Evolutionary conservation across 345 rosid species (phyloP).

Genomic region (Punica granatum): DNA sequence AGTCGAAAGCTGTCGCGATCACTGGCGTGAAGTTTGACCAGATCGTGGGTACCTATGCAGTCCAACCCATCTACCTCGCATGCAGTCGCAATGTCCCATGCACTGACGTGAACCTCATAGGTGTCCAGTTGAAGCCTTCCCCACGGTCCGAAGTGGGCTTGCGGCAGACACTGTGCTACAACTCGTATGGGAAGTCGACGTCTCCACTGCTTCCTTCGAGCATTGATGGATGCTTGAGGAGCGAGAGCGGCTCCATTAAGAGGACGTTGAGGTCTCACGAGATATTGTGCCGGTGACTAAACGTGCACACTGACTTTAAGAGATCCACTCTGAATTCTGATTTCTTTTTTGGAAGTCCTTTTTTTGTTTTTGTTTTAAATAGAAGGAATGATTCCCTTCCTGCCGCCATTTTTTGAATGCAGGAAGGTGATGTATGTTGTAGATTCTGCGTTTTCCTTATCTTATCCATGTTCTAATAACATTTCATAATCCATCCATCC

Average conservation of each 20-base stretch:
- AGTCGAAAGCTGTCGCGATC: conserved; percentile 63
- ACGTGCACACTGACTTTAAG: background rate
- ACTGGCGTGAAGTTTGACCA: conserved; percentile 51
- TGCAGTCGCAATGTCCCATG: conserved; percentile 73
- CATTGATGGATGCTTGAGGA: conserved; percentile 65
- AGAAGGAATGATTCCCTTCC: conserved; percentile 28
- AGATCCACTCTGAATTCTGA: background rate
- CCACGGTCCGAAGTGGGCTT: conserved; percentile 16
- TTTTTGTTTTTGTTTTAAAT: background rate
- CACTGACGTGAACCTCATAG: conserved; percentile 52
- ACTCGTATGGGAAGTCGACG: conserved; percentile 72
- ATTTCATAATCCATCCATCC: too few relatives aligned
- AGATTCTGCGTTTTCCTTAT: too few relatives aligned
- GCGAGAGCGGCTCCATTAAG: conserved; percentile 22
- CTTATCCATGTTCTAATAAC: too few relatives aligned
- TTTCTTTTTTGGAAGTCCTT: background rate
- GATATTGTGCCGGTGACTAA: conserved; percentile 24
- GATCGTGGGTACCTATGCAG: conserved; percentile 57
- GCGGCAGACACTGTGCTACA: conserved; percentile 56
- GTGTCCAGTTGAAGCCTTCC: conserved; percentile 55
- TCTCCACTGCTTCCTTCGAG: conserved; percentile 74
- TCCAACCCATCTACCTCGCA: conserved; percentile 61
- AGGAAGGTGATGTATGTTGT: conserved; percentile 40
- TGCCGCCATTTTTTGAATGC: conserved; percentile 25
- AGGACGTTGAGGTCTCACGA: conserved; percentile 49